phyloP scores from a whole-genome alignment of 2,329 filamentous ascomycete species.

The Stemphylium vesicarium region DNA sequence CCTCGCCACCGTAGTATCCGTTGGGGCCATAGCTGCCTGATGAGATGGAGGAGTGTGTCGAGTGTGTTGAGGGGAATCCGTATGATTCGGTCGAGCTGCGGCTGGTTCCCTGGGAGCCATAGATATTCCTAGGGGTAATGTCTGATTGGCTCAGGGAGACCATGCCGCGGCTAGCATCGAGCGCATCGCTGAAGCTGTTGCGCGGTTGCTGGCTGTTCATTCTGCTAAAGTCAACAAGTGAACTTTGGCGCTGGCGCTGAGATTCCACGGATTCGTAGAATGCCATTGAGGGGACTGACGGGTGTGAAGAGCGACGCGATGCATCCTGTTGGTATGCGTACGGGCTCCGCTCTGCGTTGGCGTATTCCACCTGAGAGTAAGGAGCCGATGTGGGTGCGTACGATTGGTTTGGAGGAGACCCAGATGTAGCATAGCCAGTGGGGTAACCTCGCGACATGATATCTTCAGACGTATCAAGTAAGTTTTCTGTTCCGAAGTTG shows the following conservation, averaged over 20 bases:
- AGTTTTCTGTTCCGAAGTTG: constrained; percentile 67
- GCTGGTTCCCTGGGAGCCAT: constrained; percentile 68
- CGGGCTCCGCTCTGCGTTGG: constrained; percentile 59
- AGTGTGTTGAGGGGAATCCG: constrained; percentile 85
- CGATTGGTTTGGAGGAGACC: constrained; percentile 71
- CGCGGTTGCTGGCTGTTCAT: constrained; percentile 64
- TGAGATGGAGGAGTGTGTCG: constrained; percentile 88
- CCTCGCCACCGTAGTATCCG: constrained; percentile 82
- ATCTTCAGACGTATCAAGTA: constrained; percentile 78
- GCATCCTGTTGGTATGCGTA: constrained; percentile 64
- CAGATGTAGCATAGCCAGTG: constrained; percentile 71
- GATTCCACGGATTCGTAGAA: constrained; percentile 57
- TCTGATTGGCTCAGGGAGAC: constrained; percentile 89
- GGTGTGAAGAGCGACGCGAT: constrained; percentile 77
- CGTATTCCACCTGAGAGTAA: constrained; percentile 80
- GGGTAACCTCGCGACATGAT: constrained; percentile 74
- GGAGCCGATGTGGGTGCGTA: constrained; percentile 72
- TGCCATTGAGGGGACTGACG: constrained; percentile 71
- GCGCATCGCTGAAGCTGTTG: constrained; percentile 81
- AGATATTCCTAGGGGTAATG: constrained; percentile 79
- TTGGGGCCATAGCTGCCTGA: constrained; percentile 77
- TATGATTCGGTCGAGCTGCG: constrained; percentile 85
- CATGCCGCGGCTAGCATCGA: constrained; percentile 94
- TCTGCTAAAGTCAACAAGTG: constrained; percentile 70
- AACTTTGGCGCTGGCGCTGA: constrained; percentile 62